Evolutionary conservation across 805 yeast genomes (phyloP), one percentile per base, ranked within the genome.

Genomic region (Zygoascus biomembranicola): DNA sequence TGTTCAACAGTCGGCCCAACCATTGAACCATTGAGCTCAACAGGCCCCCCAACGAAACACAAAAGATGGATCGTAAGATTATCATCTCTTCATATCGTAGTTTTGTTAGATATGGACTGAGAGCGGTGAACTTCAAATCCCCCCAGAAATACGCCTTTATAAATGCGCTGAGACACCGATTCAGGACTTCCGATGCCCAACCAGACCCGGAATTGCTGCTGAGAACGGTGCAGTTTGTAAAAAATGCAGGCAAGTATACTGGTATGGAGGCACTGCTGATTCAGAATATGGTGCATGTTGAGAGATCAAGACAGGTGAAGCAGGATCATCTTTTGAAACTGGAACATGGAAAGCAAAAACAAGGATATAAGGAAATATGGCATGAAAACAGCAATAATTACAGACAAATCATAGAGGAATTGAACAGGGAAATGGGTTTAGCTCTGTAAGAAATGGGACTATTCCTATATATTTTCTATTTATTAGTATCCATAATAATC

Each of bases 271-370:
- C 49, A 9, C 19, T 37, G 31, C 54, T 60, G 32, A 13, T 60
- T 8, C 32, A 31, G 23, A 51, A 47, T 11, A 35, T 59, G 50
- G 52, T 57, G 8, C 57, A 51, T 37, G 55, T 62, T 14, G 53
- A 61, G 32, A 46, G 55, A 26, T 47, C 54, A 32, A 46, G 53
- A 20, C 28, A 32, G 31, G 41, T 51, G 31, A 35, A 20, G 8
- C n/a, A 41, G 16, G 47, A 13, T 11, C 37, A 23, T 39, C 44
- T 20, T 35, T 45, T 43, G 44, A 49, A 49, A 49, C 41, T 19
- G 71, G 58, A 2, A 74, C 74, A 61, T 77, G 70, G 42, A 74
- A 71, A 11, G 79, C 28, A 23, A 6, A 68, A 13, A 79, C 74
- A 44, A 41, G 26, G 20, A 11, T 43, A 45, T 18, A 5, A 20